Evolutionary conservation across 352 stramenopile species (phyloP), one percentile per base, ranked within the genome.

Genomic region (Globisporangium alternatum): DNA sequence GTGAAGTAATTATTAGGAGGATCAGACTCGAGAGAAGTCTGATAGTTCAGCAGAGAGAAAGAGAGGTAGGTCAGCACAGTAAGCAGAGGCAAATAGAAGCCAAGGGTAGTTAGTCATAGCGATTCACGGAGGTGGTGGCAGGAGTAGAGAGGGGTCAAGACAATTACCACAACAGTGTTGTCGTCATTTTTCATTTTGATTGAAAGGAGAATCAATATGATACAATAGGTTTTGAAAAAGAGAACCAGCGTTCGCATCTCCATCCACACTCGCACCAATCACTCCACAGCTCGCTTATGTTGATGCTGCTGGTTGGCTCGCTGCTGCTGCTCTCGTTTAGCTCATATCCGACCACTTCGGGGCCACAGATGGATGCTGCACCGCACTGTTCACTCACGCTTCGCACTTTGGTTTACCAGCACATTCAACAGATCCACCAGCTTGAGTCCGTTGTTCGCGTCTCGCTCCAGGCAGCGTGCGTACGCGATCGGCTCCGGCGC

Each of bases 401-500:
- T 39, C 54, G 35, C 33, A 22, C 4, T 48, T 41, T 60, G 15
- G 33, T 25, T 47, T 22, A 65, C 7, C 59, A 65, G 31, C 47
- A 41, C 28, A 41, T 31, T 22, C 59, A 65, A 13, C 7, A 65
- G 7, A 33, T 51, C 35, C 35, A 35, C 37, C 13, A 65, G 33
- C 35, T 31, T 13, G n/a, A 65, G 17, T 19, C 59, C 59, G n/a
- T 17, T 21, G 25, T 22, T 51, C 33, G 33, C 37, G n/a, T 25
- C 47, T 17, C 47, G 61, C 30, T 62, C 63, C 3, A 58, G 62
- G 19, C 71, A 78, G 9, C 58, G 47, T 21, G 65, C 49, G 59
- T 78, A 78, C 25, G 68, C 62, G 17, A 71, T 54, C 31, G 56
- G 19, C 21, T 62, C 64, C 9, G 65, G 62, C 6, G 68, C 59